These are phyloP conservation scores for Candida morakotiae DNA, from an alignment of 805 yeast species.

Conservation along the genomic window DNA sequence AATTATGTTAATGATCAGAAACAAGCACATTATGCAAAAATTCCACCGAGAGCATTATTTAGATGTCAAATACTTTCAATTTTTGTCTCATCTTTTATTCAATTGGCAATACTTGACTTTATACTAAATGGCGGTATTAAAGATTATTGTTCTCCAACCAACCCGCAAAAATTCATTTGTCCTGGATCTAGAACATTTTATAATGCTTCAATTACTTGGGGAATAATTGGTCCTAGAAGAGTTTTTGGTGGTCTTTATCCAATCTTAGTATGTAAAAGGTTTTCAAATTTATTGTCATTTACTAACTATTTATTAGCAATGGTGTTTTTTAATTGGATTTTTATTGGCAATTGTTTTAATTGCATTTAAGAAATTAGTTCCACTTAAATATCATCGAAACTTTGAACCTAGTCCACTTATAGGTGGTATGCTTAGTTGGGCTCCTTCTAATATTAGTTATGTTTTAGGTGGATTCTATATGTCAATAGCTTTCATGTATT, in stretches of 20 bases:
- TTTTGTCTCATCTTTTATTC: slow-evolving; percentile 17
- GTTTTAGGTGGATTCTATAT: slow-evolving; percentile 52
- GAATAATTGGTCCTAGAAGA: slow-evolving; percentile 51
- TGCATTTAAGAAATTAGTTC: slow-evolving; percentile 15
- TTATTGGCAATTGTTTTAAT: slow-evolving; percentile 16
- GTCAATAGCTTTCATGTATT: slow-evolving; percentile 49
- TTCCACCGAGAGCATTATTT: slow-evolving; percentile 40
- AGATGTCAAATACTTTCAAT: slow-evolving; percentile 24
- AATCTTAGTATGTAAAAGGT: too few relatives aligned
- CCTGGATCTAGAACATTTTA: slow-evolving; percentile 33
- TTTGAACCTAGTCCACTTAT: slow-evolving; percentile 50
- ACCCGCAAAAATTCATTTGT: slow-evolving; percentile 22
- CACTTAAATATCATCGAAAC: slow-evolving; percentile 12
- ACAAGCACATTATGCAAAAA: slow-evolving; percentile 32
- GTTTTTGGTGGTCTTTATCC: slow-evolving; percentile 49
- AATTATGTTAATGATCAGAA: slow-evolving; percentile 27
- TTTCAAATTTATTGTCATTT: too few relatives aligned
- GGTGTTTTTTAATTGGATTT: slow-evolving; percentile 52
- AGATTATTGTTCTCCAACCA: slow-evolving; percentile 17
- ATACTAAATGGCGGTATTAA: slow-evolving; percentile 12
- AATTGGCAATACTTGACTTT: slow-evolving; percentile 19
- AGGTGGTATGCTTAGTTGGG: slow-evolving; percentile 40
- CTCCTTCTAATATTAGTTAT: slow-evolving; percentile 43
- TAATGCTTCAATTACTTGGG: slow-evolving; percentile 45
- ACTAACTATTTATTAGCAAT: too few relatives aligned